Percentiles rank a stretch among this genome's conserved stretches.
Evolutionary conservation across 169 alveolate species (phyloP).

Genomic region (Eimeria necatrix): DNA sequence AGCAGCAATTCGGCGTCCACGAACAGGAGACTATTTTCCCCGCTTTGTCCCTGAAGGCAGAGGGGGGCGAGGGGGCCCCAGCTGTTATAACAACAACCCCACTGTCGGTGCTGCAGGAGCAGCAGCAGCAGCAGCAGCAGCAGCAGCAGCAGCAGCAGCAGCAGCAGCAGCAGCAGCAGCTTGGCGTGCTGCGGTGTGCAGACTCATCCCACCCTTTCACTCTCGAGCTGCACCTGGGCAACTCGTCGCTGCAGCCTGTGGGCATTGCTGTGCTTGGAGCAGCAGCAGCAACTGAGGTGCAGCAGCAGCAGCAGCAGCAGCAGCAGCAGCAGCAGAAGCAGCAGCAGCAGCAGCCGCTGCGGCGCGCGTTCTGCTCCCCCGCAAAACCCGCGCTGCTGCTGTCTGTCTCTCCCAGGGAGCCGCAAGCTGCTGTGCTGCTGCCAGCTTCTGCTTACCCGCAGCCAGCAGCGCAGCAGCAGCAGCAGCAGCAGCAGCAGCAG

Average conservation of each 20-base stretch:
- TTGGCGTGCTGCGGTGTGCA: neutral
- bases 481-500: constrained; percentile 58
- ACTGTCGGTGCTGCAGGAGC: constrained; percentile 27
- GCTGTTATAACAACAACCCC: neutral
- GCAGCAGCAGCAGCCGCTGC: neutral
- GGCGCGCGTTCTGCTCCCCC: neutral
- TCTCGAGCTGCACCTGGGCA: neutral
- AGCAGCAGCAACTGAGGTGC: neutral
- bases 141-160: constrained; percentile 58
- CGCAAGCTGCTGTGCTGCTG: neutral
- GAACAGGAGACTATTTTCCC: constrained; percentile 4
- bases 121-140: constrained; percentile 36
- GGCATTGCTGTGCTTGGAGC: neutral
- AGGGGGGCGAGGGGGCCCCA: neutral
- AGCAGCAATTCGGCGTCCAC: constrained; percentile 23
- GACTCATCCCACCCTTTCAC: constrained; percentile 5
- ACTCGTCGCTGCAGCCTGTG: neutral
- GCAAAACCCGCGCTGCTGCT: constrained; percentile 40
- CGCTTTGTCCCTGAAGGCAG: constrained; percentile 26
- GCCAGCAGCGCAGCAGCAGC: constrained; percentile 17
- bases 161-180: constrained; percentile 46
- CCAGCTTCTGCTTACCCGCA: constrained; percentile 27
- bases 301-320: neutral
- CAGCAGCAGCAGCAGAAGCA: constrained; percentile 47
- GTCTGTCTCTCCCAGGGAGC: neutral